A percentile compares a stretch with the other conserved stretches of the same genome.
Conservation (phyloP, 805 yeast genomes). For the Saccharomycopsis malanga region DNA sequence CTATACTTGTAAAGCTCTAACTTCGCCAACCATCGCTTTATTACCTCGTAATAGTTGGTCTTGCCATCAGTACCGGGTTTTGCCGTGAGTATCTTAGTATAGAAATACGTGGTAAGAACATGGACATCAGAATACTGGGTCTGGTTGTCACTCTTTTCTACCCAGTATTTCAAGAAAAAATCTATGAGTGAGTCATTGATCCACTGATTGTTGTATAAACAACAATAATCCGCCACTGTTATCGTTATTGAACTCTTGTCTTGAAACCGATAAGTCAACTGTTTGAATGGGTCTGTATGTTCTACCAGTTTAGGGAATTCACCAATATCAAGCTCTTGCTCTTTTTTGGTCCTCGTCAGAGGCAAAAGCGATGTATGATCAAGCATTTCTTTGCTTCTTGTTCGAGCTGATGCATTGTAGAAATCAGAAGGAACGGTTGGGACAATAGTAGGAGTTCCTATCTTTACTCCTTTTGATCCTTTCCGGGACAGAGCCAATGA, state of each 20-base stretch:
- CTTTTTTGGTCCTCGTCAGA: conserved; percentile 1
- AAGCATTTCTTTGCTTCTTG: background rate
- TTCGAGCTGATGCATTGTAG: background rate
- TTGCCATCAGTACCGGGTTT: conserved; percentile 22
- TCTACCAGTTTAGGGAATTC: background rate
- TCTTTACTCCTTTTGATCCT: background rate
- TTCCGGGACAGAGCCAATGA: background rate
- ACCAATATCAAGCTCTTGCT: background rate
- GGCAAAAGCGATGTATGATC: no score
- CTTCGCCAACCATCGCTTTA: conserved; percentile 72
- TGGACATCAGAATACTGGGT: conserved; percentile 34
- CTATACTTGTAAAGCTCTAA: conserved; percentile 53
- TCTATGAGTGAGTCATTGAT: conserved; percentile 85
- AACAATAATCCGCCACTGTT: conserved; percentile 64
- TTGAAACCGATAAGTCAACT: conserved; percentile 42
- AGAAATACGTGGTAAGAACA: conserved; percentile 80
- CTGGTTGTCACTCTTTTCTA: conserved; percentile 24
- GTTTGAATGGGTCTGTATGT: conserved; percentile 28
- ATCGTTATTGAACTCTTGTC: conserved; percentile 52
- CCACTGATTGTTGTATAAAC: conserved; percentile 78
- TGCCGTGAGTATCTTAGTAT: conserved; percentile 45
- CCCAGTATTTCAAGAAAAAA: conserved; percentile 63
- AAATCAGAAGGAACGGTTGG: background rate
- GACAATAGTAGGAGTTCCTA: background rate
- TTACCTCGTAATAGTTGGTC: conserved; percentile 45